A percentile compares a stretch with the other conserved stretches of the same genome.
Conservation (phyloP, 106 monocot genomes). For the Cymbidium sinense region DNA sequence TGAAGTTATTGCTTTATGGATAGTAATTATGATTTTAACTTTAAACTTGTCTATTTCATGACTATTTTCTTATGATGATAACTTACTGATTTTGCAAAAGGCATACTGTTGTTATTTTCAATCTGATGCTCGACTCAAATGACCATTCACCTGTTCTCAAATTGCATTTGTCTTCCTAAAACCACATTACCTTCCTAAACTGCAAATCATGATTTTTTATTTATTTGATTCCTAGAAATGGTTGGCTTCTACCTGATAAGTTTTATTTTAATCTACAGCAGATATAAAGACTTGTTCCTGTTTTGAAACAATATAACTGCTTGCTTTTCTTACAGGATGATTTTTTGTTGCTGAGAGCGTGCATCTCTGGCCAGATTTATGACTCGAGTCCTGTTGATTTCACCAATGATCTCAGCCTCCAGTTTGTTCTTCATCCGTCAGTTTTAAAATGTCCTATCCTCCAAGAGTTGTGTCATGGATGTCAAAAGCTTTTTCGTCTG, state of each 20-base stretch:
- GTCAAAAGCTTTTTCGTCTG: slow-evolving; percentile 55
- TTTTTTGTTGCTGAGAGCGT: slow-evolving; percentile 47
- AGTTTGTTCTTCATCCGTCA: slow-evolving; percentile 50
- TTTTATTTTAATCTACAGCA: neutral
- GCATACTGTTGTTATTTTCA: neutral
- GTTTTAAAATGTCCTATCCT: slow-evolving; percentile 45
- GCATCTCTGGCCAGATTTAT: slow-evolving; percentile 81
- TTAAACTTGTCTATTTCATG: neutral
- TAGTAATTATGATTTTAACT: neutral
- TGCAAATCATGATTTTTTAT: neutral
- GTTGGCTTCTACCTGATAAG: neutral
- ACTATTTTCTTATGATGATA: too few relatives aligned
- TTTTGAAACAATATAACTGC: neutral
- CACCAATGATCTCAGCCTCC: slow-evolving; percentile 57
- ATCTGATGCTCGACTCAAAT: too few relatives aligned
- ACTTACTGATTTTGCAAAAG: neutral
- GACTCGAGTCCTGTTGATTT: slow-evolving; percentile 87
- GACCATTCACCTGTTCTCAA: too few relatives aligned
- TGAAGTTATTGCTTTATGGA: neutral
- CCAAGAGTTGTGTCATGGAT: slow-evolving; percentile 69
- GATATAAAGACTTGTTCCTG: neutral
- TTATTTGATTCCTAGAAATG: neutral
- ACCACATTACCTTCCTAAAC: neutral
- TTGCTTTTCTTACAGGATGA: slow-evolving; percentile 51
- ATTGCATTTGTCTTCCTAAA: too few relatives aligned